A percentile compares a stretch with the other conserved stretches of the same genome.
phyloP scores from a whole-genome alignment of 352 stramenopile species.

The Phytopythium litorale region DNA sequence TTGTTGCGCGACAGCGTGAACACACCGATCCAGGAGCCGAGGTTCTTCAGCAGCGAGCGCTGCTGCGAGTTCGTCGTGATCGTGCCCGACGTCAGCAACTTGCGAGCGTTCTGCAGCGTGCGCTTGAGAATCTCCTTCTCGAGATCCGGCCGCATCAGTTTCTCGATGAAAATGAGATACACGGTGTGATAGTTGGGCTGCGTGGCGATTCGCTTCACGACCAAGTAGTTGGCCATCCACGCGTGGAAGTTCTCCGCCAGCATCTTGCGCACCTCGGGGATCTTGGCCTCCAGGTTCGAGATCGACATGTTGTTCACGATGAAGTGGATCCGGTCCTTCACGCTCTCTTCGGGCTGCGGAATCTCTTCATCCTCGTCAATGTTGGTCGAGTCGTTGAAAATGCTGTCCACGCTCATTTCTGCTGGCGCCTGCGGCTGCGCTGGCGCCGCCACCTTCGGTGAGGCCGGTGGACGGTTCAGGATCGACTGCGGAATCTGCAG shows the following conservation, averaged over 20 bases:
- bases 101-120: slow-evolving; percentile 95
- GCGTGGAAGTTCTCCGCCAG: slow-evolving; percentile 92
- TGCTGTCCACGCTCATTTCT: slow-evolving; percentile 76
- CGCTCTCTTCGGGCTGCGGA: slow-evolving; percentile 67
- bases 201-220: slow-evolving; percentile 98
- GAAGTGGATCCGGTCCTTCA: slow-evolving; percentile 98
- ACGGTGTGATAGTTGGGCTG: slow-evolving; percentile 98
- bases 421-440: slow-evolving; percentile 36
- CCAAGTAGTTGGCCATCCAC: slow-evolving; percentile 99
- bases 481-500: slow-evolving; percentile 41
- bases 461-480: slow-evolving; percentile 40
- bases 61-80: slow-evolving; percentile 98
- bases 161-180: slow-evolving; percentile 98
- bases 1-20: slow-evolving; percentile 98
- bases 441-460: slow-evolving; percentile 37
- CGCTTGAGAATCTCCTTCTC: slow-evolving; percentile 94
- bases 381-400: slow-evolving; percentile 70
- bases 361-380: slow-evolving; percentile 62
- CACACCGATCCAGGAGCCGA: slow-evolving; percentile 98
- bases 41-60: slow-evolving; percentile 97
- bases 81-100: slow-evolving; percentile 95
- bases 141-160: slow-evolving; percentile 92
- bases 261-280: slow-evolving; percentile 94
- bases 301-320: slow-evolving; percentile 99
- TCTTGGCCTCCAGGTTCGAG: slow-evolving; percentile 97